Base-by-base conservation (phyloP, 805 yeast species). In the Saturnispora kantuleensis region DNA sequence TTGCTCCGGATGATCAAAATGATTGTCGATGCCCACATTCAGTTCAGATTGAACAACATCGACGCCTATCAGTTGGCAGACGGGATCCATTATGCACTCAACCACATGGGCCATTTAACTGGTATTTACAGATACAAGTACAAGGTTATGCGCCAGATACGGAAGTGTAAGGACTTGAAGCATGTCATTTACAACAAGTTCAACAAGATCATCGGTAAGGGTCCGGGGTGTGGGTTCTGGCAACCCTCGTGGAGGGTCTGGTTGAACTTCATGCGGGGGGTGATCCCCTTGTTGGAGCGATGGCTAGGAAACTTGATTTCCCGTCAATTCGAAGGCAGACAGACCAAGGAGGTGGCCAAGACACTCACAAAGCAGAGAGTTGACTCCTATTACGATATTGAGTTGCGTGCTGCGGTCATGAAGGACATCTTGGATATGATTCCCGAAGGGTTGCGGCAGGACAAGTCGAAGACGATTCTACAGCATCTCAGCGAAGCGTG, bases 141-240 rank as follows among this genome's bases (percentile, higher is more conserved):
- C 65, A 85, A 86, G 58, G 97, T 90, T 9, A 93, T 93, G 99
- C 97, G 89, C 58, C 99, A 93, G 62, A 89, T 93, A 35, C 75
- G 97, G 41, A 89, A 95, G 2, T 88, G 97, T 61, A 93, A 93
- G 60, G 98, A 93, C 63, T 66, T 93, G 55, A 93, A 93, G 63
- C 98, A 93, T 59, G 80, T 90, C 6, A 82, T 93, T 1, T 93
- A 93, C 58, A 73, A 85, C 51, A 70, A 82, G 49, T 93, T 93
- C 66, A 93, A 93, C 57, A 70, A 72, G 32, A 68, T 76, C n/a
- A 84, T 93, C 21, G 97, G 97, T 0, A 93, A 90, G 58, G 98
- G 98, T 2, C 97, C 98, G 1, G 98, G 98, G 0, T 85, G 95
- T 67, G 99, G 99, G 1, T 84, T 93, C 61, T 93, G 99, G 99